Conservation (phyloP, 2,329 filamentous ascomycete genomes). For the Aspergillus thermomutatus region DNA sequence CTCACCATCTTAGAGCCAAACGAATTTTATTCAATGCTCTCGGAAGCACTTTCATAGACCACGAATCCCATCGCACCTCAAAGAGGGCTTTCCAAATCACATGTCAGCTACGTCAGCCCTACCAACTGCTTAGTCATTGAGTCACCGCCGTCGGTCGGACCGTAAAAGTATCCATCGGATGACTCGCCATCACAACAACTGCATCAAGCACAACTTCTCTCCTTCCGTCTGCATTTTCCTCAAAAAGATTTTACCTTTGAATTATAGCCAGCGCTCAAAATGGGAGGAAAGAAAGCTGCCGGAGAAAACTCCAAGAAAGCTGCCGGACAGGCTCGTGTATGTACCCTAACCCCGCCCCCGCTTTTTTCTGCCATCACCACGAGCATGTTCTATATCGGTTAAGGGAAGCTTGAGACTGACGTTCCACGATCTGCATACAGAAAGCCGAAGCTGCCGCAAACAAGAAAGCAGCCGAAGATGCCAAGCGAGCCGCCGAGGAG, state of each 20-base stretch:
- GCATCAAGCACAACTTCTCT: not conserved
- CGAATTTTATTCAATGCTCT: not conserved
- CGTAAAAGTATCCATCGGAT: not conserved
- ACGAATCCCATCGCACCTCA: not conserved
- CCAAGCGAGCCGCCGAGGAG: slow-evolving; percentile 65
- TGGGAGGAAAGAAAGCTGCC: slow-evolving; percentile 67
- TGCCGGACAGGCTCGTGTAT: slow-evolving; percentile 68
- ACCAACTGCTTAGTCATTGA: not conserved
- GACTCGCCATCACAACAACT: not conserved
- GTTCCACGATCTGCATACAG: slow-evolving; percentile 39
- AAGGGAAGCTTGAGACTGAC: slow-evolving; percentile 13
- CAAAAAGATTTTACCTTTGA: not conserved
- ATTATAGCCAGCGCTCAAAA: slow-evolving; percentile 35
- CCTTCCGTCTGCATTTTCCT: not conserved
- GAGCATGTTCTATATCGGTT: not conserved
- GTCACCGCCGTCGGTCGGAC: not conserved
- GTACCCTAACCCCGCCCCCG: slow-evolving; percentile 27
- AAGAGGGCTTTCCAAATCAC: not conserved
- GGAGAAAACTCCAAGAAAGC: slow-evolving; percentile 85
- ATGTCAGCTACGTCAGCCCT: not conserved
- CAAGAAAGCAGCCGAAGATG: slow-evolving; percentile 70
- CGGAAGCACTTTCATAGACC: not conserved
- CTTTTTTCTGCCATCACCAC: slow-evolving; percentile 15
- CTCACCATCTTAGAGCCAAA: not conserved
- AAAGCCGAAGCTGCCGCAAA: slow-evolving; percentile 84